Base-by-base conservation (phyloP, 495 filamentous ascomycete genomes). In the Podospora tetraspora region DNA sequence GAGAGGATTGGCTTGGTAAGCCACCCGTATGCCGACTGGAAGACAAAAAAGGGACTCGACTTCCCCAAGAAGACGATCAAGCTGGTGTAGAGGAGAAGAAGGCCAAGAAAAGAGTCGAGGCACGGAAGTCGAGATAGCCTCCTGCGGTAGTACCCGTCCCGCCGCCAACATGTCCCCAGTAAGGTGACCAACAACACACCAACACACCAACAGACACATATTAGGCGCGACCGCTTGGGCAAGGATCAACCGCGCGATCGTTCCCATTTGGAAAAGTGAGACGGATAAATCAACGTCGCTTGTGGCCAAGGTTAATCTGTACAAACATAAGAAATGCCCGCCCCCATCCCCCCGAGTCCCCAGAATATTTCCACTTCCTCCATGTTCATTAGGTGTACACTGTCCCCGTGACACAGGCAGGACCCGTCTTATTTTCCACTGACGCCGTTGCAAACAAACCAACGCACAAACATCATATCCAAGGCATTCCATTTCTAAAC, bases 1-100 rank as follows among this genome's bases (percentile, higher is more conserved):
- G 62, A 69, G 27, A 61, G 67, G 34, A 29, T 69, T 43, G 67
- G 67, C n/a, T 25, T 65, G 19, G 58, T 69, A 3, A 30, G 34
- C 12, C 24, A 66, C 24, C 25, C 34, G 16, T 19, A 57, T 56
- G 62, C 62, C 1, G 16, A 64, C 23, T 64, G 62, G 62, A 25
- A 64, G 62, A 52, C 37, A 22, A 56, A 25, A 24, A 30, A 34
- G 37, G 43, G 43, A 6, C 5, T n/a, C 1, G 43, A 52, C 6
- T 52, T 52, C n/a, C 0, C 3, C 23, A 64, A 29, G 13, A n/a
- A 57, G 62, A 56, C n/a, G n/a, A 23, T 63, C 13, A 63, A 37
- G 32, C 1, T 63, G 16, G 30, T 63, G 9, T 63, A 52, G 32
- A 19, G 21, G 10, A 1, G 29, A 12, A 12, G 11, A 34, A 0